Conservation (phyloP, 2,329 filamentous ascomycete genomes). For the Mariannaea sp. region DNA sequence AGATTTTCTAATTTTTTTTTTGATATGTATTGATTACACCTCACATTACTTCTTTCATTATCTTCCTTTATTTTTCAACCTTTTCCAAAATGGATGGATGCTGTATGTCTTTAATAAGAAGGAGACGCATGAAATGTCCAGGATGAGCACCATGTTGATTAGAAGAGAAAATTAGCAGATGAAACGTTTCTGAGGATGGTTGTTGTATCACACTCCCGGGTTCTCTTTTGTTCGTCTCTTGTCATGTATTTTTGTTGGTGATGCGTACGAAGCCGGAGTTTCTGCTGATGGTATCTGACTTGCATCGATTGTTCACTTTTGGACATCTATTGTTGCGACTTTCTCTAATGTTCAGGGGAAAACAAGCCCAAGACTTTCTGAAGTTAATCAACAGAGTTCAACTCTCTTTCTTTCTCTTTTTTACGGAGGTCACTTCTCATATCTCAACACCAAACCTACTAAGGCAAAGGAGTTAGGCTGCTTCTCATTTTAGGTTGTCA, state of each 20-base stretch:
- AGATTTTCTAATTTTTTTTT: slow-evolving; percentile 15
- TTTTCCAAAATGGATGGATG: slow-evolving; percentile 3
- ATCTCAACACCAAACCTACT: no score
- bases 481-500: no score
- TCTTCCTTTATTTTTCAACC: slow-evolving; percentile 2
- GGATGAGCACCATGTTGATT: slow-evolving; percentile 16
- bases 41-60: slow-evolving; percentile 1
- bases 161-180: slow-evolving; percentile 8
- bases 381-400: no score
- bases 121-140: slow-evolving; percentile 1
- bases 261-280: slow-evolving; percentile 5
- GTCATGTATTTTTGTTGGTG: background rate
- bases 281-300: background rate
- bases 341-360: no score
- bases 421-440: no score
- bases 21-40: slow-evolving; percentile 16
- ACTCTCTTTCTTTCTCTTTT: no score
- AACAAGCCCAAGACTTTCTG: no score
- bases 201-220: background rate
- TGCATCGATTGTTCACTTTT: no score
- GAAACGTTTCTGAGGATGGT: slow-evolving; percentile 8
- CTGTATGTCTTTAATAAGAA: slow-evolving; percentile 1
- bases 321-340: no score
- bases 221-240: background rate
- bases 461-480: no score